phyloP scores from a whole-genome alignment of 768 basidiomycete genomes.

The Tricholoma flavovirens region DNA sequence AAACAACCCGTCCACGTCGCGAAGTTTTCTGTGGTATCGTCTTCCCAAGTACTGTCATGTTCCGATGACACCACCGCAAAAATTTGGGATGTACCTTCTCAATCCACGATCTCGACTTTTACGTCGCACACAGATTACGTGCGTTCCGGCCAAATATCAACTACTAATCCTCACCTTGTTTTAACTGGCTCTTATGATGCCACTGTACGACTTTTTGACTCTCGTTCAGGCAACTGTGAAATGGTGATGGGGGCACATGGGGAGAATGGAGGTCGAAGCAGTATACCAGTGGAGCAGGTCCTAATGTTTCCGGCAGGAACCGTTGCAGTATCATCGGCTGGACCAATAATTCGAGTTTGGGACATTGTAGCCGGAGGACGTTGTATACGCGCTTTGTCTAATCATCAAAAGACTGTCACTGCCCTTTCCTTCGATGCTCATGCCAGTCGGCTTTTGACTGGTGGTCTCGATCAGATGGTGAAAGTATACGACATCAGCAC shows the following conservation, averaged over 20 bases:
- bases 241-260: constrained; percentile 65
- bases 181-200: constrained; percentile 95
- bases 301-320: constrained; percentile 90
- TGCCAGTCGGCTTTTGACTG: constrained; percentile 78
- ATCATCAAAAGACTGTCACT: constrained; percentile 98
- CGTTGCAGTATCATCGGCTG: constrained; percentile 78
- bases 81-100: constrained; percentile 93
- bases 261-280: constrained; percentile 24
- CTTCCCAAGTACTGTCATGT: constrained; percentile 85
- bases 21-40: constrained; percentile 78
- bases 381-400: constrained; percentile 87
- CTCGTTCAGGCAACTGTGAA: constrained; percentile 77
- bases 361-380: constrained; percentile 88
- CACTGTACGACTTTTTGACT: constrained; percentile 83
- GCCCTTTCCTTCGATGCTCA: constrained; percentile 75
- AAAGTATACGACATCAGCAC: constrained; percentile 95
- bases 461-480: constrained; percentile 94
- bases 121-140: constrained; percentile 92
- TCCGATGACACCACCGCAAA: constrained; percentile 94
- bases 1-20: constrained; percentile 96
- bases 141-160: constrained; percentile 83
- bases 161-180: constrained; percentile 75
- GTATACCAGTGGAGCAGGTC: constrained; percentile 84
- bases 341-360: constrained; percentile 92
- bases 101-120: constrained; percentile 74